Conservation (phyloP, 1,284 basidiomycete species). For the Malassezia brasiliensis region DNA sequence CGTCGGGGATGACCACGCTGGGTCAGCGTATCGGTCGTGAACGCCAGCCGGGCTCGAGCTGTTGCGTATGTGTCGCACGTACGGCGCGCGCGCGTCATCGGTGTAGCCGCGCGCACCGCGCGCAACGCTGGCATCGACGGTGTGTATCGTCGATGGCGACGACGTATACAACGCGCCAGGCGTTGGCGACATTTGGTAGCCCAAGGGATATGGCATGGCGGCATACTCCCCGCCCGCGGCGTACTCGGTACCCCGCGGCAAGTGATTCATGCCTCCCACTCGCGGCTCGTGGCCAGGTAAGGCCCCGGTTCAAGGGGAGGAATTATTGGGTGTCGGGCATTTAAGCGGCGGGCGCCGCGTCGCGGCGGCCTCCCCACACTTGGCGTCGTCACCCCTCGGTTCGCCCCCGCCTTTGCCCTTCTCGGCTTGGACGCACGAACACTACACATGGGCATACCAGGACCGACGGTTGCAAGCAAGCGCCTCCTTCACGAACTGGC, state of each 20-base stretch:
- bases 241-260: not conserved
- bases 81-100: not conserved
- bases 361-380: too few species aligned
- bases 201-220: not conserved
- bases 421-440: too few species aligned
- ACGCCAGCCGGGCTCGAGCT: not conserved
- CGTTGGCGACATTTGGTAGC: not conserved
- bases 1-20: not conserved
- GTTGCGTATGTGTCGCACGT: not conserved
- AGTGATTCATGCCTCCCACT: not conserved
- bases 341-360: too few species aligned
- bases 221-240: not conserved
- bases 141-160: not conserved
- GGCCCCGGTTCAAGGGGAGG: too few species aligned
- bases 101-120: not conserved
- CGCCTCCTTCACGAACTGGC: conserved; percentile 14
- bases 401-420: too few species aligned
- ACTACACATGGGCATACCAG: too few species aligned
- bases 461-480: not conserved
- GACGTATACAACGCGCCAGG: not conserved
- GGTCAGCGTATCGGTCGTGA: not conserved
- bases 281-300: too few species aligned
- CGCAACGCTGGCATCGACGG: not conserved
- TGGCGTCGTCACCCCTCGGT: too few species aligned
- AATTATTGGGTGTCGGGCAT: too few species aligned